Evolutionary conservation across 1,139 yeast genomes (phyloP).

Genomic region (Yamadazyma diospyri): DNA sequence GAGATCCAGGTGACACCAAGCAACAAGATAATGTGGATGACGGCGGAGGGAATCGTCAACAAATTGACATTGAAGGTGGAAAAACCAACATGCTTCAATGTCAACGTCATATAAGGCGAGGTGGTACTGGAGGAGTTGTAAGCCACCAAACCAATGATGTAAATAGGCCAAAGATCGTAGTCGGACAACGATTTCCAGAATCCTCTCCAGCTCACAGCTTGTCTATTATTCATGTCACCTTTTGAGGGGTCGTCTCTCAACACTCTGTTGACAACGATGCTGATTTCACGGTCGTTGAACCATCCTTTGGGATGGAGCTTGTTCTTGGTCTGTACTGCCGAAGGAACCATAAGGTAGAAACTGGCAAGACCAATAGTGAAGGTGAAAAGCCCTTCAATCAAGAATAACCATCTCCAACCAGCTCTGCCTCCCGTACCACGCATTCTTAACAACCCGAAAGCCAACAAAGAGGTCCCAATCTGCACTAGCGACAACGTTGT

Average conservation of each 20-base stretch:
- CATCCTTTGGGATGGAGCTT: conserved; percentile 55
- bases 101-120: conserved; percentile 48
- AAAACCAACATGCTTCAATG: conserved; percentile 52
- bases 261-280: conserved; percentile 58
- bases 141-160: conserved; percentile 45
- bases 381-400: conserved; percentile 61
- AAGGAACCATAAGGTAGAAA: conserved; percentile 58
- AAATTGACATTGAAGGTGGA: conserved; percentile 52
- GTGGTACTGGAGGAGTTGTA: conserved; percentile 44
- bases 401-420: conserved; percentile 67
- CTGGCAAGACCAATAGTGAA: conserved; percentile 51
- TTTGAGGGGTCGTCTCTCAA: conserved; percentile 67
- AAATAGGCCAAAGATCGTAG: conserved; percentile 60
- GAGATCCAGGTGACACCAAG: conserved; percentile 37
- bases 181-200: conserved; percentile 44
- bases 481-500: conserved; percentile 25
- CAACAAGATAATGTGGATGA: conserved; percentile 36
- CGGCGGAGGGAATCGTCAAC: conserved; percentile 49
- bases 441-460: conserved; percentile 29
- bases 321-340: conserved; percentile 52
- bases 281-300: conserved; percentile 61
- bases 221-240: conserved; percentile 67
- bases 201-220: conserved; percentile 42
- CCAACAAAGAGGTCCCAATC: conserved; percentile 24
- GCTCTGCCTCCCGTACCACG: conserved; percentile 24